Base-by-base conservation (phyloP, 1,284 basidiomycete species). In the Tilletia horrida region DNA sequence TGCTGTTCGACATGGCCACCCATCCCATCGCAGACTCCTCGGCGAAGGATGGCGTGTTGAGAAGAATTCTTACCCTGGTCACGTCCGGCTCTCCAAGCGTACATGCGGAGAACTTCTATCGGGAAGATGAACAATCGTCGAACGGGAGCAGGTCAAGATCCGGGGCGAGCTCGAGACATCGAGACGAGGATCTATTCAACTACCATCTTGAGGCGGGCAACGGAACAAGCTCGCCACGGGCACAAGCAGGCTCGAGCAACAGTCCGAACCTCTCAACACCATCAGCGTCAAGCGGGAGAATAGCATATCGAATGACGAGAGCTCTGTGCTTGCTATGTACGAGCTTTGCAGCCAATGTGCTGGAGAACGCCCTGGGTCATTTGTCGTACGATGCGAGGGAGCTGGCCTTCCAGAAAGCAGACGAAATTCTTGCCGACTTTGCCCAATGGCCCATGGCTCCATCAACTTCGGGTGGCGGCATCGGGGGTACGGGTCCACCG, bases 1-100 rank as follows among this genome's bases (percentile, higher is more conserved):
- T 81, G 23, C 72, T 81, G 1, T 81, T 81, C 62, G 80, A 81
- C 62, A 81, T 81, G 80, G 78, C 80, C 29, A 81, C 80, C 14
- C 80, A 81, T 69, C 80, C 80, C 13, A 64, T 81, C 31, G 73
- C 76, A 35, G 79, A 81, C 64, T 67, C 70, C 4, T 65, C 71
- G n/a, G 71, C 69, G 67, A 81, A 81, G 62, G 76, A 81, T 52
- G 78, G 78, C 2, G 71, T 81, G 4, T 70, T 81, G 52, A 72
- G 79, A 35, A 71, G 80, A 0, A 73, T 81, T 3, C 66, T 77
- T 21, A 73, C 75, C 1, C 67, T 81, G 0, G 68, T 79, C 44
- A 77, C 74, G 6, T 65, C 35, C 25, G 25, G n/a, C 13, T 65
- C 40, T 13, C n/a, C 48, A 4, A 40, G 25, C 21, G 47, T 48